These are phyloP conservation scores for Mycocentrospora acerina DNA, from an alignment of 2,329 filamentous ascomycete genomes.

Conservation along the genomic window DNA sequence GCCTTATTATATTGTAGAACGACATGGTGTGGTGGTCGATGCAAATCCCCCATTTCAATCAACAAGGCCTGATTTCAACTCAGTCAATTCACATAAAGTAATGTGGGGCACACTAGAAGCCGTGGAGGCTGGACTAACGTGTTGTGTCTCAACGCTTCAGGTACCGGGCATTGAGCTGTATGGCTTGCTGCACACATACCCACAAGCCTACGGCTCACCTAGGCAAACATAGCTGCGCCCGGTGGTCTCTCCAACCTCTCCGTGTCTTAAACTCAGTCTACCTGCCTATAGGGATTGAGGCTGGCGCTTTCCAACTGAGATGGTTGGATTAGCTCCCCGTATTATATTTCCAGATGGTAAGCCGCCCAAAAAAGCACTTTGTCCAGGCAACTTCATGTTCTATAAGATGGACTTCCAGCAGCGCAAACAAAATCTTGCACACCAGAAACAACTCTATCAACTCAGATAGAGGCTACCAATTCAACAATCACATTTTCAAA, in stretches of 20 bases:
- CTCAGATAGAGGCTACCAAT: constrained; percentile 1
- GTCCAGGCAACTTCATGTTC: constrained; percentile 27
- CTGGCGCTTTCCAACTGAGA: constrained; percentile 24
- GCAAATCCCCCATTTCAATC: no score
- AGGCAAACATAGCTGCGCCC: constrained; percentile 23
- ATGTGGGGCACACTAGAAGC: constrained; percentile 4
- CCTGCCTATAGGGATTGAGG: constrained; percentile 24
- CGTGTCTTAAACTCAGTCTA: constrained; percentile 22
- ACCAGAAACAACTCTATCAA: no score
- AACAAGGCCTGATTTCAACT: no score
- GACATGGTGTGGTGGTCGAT: no score
- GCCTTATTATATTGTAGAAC: no score
- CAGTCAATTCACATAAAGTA: no score
- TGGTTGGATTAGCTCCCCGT: constrained; percentile 1
- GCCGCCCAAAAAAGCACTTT: constrained; percentile 17
- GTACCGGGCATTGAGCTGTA: constrained; percentile 15
- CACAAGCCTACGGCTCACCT: constrained; percentile 23
- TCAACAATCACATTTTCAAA: constrained; percentile 6
- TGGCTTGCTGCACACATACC: constrained; percentile 22
- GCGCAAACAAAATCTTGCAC: constrained; percentile 2
- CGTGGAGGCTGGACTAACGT: constrained; percentile 7
- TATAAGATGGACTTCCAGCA: constrained; percentile 30
- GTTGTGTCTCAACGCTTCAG: constrained; percentile 13
- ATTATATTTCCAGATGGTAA: background rate
- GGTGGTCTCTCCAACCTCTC: constrained; percentile 18